phyloP scores from a whole-genome alignment of 306 rosid genomes.

The Medicago lupulina region DNA sequence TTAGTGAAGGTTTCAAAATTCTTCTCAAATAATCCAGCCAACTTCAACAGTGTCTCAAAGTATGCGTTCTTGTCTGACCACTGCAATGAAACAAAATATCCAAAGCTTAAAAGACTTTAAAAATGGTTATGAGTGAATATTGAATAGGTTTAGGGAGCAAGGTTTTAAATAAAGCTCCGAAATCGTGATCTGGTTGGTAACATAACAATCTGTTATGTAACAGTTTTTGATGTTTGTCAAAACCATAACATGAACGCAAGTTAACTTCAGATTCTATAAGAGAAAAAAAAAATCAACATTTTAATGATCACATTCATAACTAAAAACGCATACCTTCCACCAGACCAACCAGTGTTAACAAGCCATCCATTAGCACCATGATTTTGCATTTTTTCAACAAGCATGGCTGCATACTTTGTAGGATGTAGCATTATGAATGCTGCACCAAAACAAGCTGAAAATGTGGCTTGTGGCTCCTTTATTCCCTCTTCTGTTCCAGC shows the following conservation, averaged over 20 bases:
- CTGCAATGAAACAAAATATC: constrained; percentile 48
- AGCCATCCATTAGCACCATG: constrained; percentile 95
- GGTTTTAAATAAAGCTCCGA: no score
- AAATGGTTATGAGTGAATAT: not conserved
- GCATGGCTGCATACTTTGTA: constrained; percentile 87
- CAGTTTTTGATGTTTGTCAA: no score
- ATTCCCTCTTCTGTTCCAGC: constrained; percentile 91
- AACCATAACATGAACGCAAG: no score
- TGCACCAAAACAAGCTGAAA: constrained; percentile 95
- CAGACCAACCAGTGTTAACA: constrained; percentile 94
- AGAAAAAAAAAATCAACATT: not conserved
- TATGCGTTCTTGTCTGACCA: constrained; percentile 75
- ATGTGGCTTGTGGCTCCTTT: constrained; percentile 90
- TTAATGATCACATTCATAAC: not conserved
- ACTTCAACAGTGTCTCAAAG: constrained; percentile 61
- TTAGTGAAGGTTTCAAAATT: constrained; percentile 70
- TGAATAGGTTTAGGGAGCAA: not conserved
- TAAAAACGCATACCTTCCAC: constrained; percentile 67
- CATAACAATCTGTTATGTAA: no score
- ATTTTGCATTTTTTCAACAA: constrained; percentile 83
- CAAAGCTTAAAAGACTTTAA: not conserved
- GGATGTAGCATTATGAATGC: constrained; percentile 96
- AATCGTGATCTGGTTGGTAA: no score
- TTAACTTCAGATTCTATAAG: constrained; percentile 5
- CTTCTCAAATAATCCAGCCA: constrained; percentile 73